Conservation (phyloP, 2,329 filamentous ascomycete genomes). For the Byssothecium circinans region DNA sequence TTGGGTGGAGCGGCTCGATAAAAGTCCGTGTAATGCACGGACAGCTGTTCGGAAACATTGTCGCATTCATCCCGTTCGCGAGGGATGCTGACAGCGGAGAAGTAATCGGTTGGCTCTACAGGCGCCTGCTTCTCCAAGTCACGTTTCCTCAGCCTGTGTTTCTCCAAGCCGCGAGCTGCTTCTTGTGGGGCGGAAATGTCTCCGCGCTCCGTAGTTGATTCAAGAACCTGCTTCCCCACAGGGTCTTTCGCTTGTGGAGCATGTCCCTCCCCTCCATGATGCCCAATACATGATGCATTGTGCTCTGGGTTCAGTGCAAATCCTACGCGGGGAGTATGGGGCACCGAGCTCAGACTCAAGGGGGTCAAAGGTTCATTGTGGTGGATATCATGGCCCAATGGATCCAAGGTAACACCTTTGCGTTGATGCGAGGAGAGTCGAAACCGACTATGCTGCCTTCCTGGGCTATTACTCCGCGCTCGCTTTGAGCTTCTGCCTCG, state of each 20-base stretch:
- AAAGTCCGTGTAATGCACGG: slow-evolving; percentile 66
- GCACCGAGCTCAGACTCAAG: neutral
- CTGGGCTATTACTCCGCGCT: slow-evolving; percentile 36
- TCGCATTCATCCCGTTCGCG: slow-evolving; percentile 14
- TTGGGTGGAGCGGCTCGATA: slow-evolving; percentile 68
- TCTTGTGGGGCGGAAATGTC: neutral
- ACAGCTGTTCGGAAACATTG: slow-evolving; percentile 28
- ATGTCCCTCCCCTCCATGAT: neutral
- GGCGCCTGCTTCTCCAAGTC: slow-evolving; percentile 26
- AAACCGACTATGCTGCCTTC: slow-evolving; percentile 28
- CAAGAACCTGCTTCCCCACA: slow-evolving; percentile 2
- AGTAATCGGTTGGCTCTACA: slow-evolving; percentile 8
- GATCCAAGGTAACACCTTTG: slow-evolving; percentile 18
- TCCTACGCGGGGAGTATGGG: slow-evolving; percentile 56
- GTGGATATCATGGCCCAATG: slow-evolving; percentile 5
- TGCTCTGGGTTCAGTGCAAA: slow-evolving; percentile 50
- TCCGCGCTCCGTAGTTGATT: neutral
- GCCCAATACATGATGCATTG: slow-evolving; percentile 5
- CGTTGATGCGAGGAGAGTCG: slow-evolving; percentile 25
- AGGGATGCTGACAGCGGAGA: neutral
- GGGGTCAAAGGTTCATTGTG: slow-evolving; percentile 3
- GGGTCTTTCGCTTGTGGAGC: neutral
- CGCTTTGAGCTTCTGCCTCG: slow-evolving; percentile 38
- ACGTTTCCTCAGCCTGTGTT: no score
- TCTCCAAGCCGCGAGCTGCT: no score